Conservation (phyloP, 2,329 filamentous ascomycete species). For the Drechslerella dactyloides region DNA sequence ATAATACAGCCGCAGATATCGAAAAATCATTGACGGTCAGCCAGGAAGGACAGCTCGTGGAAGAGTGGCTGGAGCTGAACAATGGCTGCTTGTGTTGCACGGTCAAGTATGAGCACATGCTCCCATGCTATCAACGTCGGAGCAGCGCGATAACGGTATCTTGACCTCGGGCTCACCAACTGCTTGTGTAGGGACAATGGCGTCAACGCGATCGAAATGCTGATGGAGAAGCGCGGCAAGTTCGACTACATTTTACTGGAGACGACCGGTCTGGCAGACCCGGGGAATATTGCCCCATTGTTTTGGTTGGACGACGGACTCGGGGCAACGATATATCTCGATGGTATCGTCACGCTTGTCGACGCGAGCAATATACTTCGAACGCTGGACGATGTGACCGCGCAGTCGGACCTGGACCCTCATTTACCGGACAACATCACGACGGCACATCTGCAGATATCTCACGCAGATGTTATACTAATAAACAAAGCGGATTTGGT, state of each 20-base stretch:
- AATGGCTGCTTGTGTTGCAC: slow-evolving; percentile 97
- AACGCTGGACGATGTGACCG: slow-evolving; percentile 73
- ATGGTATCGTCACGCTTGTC: slow-evolving; percentile 93
- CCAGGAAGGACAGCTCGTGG: slow-evolving; percentile 78
- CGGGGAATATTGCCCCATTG: slow-evolving; percentile 89
- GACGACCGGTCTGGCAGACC: slow-evolving; percentile 92
- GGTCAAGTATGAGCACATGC: slow-evolving; percentile 75
- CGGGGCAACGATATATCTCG: slow-evolving; percentile 92
- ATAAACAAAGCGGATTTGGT: slow-evolving; percentile 94
- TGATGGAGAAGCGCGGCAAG: slow-evolving; percentile 90
- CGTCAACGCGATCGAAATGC: slow-evolving; percentile 89
- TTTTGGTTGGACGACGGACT: slow-evolving; percentile 98
- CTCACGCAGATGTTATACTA: slow-evolving; percentile 91
- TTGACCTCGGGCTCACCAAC: slow-evolving; percentile 29
- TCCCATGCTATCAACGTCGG: neutral
- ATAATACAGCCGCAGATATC: slow-evolving; percentile 79
- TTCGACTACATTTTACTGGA: slow-evolving; percentile 99
- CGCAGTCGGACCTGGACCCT: slow-evolving; percentile 60
- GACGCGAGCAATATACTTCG: slow-evolving; percentile 91
- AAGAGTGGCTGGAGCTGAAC: slow-evolving; percentile 93
- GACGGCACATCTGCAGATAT: slow-evolving; percentile 94
- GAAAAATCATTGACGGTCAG: slow-evolving; percentile 94
- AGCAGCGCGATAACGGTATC: neutral
- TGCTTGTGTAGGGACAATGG: slow-evolving; percentile 73
- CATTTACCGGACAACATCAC: slow-evolving; percentile 66